Evolutionary conservation across 192 early-diverging fungal species (phyloP).

Genomic region (Coemansia sp.): DNA sequence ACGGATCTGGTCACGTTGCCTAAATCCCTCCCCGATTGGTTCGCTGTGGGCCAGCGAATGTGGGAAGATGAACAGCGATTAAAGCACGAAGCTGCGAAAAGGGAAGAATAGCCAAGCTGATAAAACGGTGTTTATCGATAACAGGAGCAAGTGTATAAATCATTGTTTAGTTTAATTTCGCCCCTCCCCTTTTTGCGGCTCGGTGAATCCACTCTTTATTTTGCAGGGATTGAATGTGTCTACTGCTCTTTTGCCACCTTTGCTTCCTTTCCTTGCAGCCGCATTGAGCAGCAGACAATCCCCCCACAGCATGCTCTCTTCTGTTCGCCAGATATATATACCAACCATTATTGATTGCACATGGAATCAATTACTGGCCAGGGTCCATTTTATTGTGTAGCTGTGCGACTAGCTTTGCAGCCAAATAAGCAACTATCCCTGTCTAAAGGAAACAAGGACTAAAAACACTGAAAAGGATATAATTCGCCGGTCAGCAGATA

Average conservation of each 20-base stretch:
- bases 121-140: background rate
- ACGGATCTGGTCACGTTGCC: slow-evolving; percentile 86
- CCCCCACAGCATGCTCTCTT: background rate
- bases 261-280: too few species aligned
- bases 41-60: slow-evolving; percentile 66
- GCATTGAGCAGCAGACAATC: too few species aligned
- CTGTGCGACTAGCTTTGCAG: background rate
- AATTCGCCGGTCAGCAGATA: too few species aligned
- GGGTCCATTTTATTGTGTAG: background rate
- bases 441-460: background rate
- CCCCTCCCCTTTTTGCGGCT: too few species aligned
- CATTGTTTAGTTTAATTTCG: too few species aligned
- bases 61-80: slow-evolving; percentile 50
- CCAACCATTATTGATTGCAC: too few species aligned
- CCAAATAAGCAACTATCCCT: background rate
- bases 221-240: too few species aligned
- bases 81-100: slow-evolving; percentile 13
- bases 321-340: too few species aligned
- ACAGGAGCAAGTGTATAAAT: too few species aligned
- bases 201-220: too few species aligned
- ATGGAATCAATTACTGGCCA: background rate
- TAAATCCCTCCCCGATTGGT: slow-evolving; percentile 72
- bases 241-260: too few species aligned
- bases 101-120: background rate
- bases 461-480: too few species aligned